These are phyloP conservation scores for Pezicula rhizophila DNA, from an alignment of 2,329 filamentous ascomycete species.

Conservation along the genomic window DNA sequence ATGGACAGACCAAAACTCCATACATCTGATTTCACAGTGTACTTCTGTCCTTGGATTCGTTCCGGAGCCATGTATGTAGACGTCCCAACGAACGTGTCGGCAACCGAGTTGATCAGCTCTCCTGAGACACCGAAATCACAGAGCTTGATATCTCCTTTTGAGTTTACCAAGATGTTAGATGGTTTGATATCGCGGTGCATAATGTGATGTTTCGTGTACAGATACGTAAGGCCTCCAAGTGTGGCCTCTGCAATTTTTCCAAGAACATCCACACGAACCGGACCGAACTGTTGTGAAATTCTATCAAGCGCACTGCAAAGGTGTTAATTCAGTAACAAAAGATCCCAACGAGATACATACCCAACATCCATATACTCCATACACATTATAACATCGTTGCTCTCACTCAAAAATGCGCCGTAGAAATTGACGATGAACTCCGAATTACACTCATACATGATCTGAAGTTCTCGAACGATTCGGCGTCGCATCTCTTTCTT, in stretches of 20 bases:
- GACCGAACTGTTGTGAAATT: constrained; percentile 91
- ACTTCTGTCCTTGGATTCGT: constrained; percentile 92
- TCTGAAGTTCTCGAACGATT: constrained; percentile 93
- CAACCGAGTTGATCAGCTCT: constrained; percentile 94
- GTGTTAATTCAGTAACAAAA: constrained; percentile 17
- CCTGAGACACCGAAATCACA: constrained; percentile 99
- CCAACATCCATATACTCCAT: constrained; percentile 99
- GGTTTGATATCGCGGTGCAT: constrained; percentile 99
- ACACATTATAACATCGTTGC: constrained; percentile 97
- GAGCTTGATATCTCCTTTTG: constrained; percentile 87
- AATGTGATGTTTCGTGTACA: constrained; percentile 92
- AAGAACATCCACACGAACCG: constrained; percentile 89
- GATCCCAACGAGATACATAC: constrained; percentile 46
- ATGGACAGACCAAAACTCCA: constrained; percentile 95
- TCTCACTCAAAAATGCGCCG: constrained; percentile 92
- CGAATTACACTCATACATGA: constrained; percentile 97
- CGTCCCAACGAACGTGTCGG: constrained; percentile 96
- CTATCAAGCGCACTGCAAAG: constrained; percentile 73
- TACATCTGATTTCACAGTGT: constrained; percentile 96
- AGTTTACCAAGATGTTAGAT: constrained; percentile 95
- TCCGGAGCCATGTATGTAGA: constrained; percentile 99
- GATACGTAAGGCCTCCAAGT: constrained; percentile 85
- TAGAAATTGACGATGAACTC: constrained; percentile 98
- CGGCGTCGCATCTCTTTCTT: constrained; percentile 96
- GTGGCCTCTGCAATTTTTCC: constrained; percentile 97